Conservation (phyloP, 495 filamentous ascomycete genomes). For the Penicillium odoratum region DNA sequence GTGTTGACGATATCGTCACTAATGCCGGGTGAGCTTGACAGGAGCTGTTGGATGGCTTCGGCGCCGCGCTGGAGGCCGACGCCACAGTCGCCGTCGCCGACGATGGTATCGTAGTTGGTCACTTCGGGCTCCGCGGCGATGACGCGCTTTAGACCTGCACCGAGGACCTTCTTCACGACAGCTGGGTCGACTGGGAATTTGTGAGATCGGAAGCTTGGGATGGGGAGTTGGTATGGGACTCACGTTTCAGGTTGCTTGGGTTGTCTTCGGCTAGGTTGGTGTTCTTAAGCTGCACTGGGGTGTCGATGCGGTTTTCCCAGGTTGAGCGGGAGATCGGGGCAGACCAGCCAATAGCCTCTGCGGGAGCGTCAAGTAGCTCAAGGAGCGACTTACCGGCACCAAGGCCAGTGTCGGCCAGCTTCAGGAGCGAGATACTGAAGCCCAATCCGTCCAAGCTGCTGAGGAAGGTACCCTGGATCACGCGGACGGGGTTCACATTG, state of each 20-base stretch:
- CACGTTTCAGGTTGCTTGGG: constrained; percentile 69
- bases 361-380: constrained; percentile 81
- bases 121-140: constrained; percentile 80
- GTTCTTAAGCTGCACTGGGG: constrained; percentile 46
- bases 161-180: constrained; percentile 58
- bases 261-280: constrained; percentile 57
- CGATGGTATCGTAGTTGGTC: constrained; percentile 86
- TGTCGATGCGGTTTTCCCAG: constrained; percentile 51
- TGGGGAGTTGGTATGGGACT: constrained; percentile 16
- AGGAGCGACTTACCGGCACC: constrained; percentile 76
- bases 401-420: constrained; percentile 76
- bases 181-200: constrained; percentile 54
- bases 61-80: constrained; percentile 87
- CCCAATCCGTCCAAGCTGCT: constrained; percentile 91
- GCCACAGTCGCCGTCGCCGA: constrained; percentile 96
- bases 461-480: constrained; percentile 61
- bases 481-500: constrained; percentile 69
- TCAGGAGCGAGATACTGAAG: constrained; percentile 85
- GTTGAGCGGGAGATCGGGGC: constrained; percentile 60
- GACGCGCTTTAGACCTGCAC: constrained; percentile 66
- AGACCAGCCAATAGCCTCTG: constrained; percentile 83
- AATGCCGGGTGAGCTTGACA: constrained; percentile 52
- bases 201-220: constrained; percentile 15
- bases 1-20: constrained; percentile 70
- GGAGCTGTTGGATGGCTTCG: constrained; percentile 72